Base-by-base conservation (phyloP, 208 protist genomes). In the Giardia muris region DNA sequence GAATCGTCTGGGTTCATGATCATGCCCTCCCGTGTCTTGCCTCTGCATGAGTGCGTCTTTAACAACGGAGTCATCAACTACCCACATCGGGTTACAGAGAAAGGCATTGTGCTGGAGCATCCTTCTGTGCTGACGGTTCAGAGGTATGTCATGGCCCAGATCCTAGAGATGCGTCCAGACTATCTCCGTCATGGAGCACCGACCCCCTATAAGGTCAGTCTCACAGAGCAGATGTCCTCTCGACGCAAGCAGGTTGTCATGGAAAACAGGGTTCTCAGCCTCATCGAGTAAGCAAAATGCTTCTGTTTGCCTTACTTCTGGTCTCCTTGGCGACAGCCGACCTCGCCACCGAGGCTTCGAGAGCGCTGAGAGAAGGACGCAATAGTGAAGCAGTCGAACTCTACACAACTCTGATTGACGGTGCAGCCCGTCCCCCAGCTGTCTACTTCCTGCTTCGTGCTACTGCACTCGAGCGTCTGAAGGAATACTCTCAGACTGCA, bases 161-260 rank as follows among this genome's bases (percentile, higher is more conserved):
- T 89, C 3, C 42, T 46, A 4, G 19, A 4, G 39, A 46, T 89
- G 42, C 4, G 86, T 46, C 86, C 86, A 46, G 86, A 89, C 42
- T 43, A 89, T 43, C n/a, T 46, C 4, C 86, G 86, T 43, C 39
- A 22, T 4, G 42, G 4, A 46, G 42, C 4, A 10, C 86, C 86
- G 4, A 44, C 86, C n/a, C 86, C 86, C n/a, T 89, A 89, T 43
- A 89, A 89, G 42, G 42, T 89, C 86, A 89, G 86, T 43, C 42
- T 89, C 19, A 89, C 22, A 46, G 42, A 89, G 42, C 4, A 43
- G 4, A 89, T 89, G 86, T 46, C 39, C 42, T 46, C 19, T 10
- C 86, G 19, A 43, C 42, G 19, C 19, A 89, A 44, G 42, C 4
- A 89, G 19, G 42, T 89, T 45, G 4, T 44, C 19, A 10, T 45